Percentiles rank a stretch among this genome's conserved stretches.
Evolutionary conservation across 768 basidiomycete genomes (phyloP).

Genomic region (Leccinellum albellum): DNA sequence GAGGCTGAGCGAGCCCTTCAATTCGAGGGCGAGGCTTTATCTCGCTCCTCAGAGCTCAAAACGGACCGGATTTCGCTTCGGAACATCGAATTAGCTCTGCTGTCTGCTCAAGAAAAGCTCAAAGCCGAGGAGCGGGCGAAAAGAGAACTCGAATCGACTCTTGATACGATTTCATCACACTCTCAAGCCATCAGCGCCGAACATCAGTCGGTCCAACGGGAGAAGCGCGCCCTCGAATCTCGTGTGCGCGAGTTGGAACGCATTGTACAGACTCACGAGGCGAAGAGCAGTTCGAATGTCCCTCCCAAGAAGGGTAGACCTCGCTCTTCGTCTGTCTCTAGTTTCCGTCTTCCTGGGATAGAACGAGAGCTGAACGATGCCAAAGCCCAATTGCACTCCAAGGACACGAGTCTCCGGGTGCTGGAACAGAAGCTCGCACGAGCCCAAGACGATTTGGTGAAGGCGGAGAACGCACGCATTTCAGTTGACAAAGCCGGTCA

Average conservation of each 20-base stretch:
- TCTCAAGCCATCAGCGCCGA: slow-evolving; percentile 45
- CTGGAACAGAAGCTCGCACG: slow-evolving; percentile 47
- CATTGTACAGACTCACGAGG: slow-evolving; percentile 36
- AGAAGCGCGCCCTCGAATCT: slow-evolving; percentile 53
- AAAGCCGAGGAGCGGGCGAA: slow-evolving; percentile 48
- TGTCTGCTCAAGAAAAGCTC: slow-evolving; percentile 45
- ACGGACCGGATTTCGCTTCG: slow-evolving; percentile 50
- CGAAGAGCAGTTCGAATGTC: slow-evolving; percentile 28
- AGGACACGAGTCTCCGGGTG: slow-evolving; percentile 41
- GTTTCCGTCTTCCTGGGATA: slow-evolving; percentile 44
- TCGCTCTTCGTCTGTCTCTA: slow-evolving; percentile 59
- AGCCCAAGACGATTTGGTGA: slow-evolving; percentile 46
- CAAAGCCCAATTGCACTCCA: slow-evolving; percentile 41
- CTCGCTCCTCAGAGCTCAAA: slow-evolving; percentile 52
- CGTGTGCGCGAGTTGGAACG: slow-evolving; percentile 58
- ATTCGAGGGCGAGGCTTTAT: slow-evolving; percentile 49
- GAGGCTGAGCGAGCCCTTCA: slow-evolving; percentile 55
- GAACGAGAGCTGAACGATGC: slow-evolving; percentile 55
- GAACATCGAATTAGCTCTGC: slow-evolving; percentile 51
- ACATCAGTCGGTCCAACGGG: slow-evolving; percentile 48
- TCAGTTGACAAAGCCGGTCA: slow-evolving; percentile 48
- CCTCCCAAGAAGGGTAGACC: slow-evolving; percentile 39
- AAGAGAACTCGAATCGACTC: slow-evolving; percentile 52
- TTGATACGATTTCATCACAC: slow-evolving; percentile 53
- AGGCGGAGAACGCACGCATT: slow-evolving; percentile 56